Conservation (phyloP, 1,284 basidiomycete genomes). For the Boletus semigastroideus region DNA sequence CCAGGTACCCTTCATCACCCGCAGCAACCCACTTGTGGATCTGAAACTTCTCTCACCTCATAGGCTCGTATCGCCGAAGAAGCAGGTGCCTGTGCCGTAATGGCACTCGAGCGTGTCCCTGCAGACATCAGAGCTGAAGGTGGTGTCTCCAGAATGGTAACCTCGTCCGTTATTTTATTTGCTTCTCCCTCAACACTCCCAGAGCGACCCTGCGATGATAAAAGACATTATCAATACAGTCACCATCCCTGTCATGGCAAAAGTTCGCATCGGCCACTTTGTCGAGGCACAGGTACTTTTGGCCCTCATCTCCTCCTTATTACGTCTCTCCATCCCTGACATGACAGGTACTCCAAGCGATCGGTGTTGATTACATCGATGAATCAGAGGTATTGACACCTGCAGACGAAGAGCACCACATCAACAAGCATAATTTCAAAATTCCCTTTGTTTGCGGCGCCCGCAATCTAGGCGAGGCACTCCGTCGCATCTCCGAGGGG, state of each 20-base stretch:
- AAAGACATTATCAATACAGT: conserved; percentile 92
- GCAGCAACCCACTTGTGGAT: not conserved
- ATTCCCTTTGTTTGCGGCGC: conserved; percentile 85
- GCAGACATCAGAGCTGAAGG: conserved; percentile 92
- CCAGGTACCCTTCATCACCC: conserved; percentile 47
- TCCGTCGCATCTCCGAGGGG: conserved; percentile 95
- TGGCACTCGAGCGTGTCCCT: conserved; percentile 95
- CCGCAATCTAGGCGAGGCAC: conserved; percentile 85
- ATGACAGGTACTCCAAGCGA: conserved; percentile 82
- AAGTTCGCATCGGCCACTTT: conserved; percentile 95
- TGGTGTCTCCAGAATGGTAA: conserved; percentile 92
- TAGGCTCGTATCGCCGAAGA: conserved; percentile 96
- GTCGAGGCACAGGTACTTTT: conserved; percentile 84
- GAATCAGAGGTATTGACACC: conserved; percentile 96
- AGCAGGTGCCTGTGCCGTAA: conserved; percentile 96
- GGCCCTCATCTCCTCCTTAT: not conserved
- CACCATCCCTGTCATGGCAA: conserved; percentile 92
- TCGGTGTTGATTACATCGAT: conserved; percentile 98
- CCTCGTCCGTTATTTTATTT: conserved; percentile 12
- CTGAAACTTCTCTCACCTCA: conserved; percentile 3
- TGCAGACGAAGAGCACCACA: conserved; percentile 87
- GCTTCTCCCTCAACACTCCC: not conserved
- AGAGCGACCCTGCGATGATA: conserved; percentile 97
- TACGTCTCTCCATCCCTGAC: not conserved
- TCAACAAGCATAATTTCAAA: conserved; percentile 91